A percentile compares a stretch with the other conserved stretches of the same genome.
Evolutionary conservation across 352 stramenopile genomes (phyloP).

Genomic region (Phytophthora meadii): DNA sequence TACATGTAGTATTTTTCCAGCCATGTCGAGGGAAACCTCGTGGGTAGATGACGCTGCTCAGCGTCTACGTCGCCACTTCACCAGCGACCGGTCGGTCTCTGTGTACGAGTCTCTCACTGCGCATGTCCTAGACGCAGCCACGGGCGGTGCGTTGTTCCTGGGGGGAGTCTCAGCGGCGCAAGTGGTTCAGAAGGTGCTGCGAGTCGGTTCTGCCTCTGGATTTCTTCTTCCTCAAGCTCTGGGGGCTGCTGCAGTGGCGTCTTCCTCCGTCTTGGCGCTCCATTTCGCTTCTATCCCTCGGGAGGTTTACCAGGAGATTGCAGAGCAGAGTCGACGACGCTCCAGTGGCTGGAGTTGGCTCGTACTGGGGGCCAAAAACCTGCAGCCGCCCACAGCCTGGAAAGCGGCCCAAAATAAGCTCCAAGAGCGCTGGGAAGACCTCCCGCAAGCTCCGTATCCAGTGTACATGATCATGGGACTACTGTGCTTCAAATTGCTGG

Average conservation of each 20-base stretch:
- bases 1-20: too few relatives aligned
- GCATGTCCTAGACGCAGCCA: constrained; percentile 54
- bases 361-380: constrained; percentile 26
- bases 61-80: constrained; percentile 41
- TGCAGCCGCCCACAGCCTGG: constrained; percentile 36
- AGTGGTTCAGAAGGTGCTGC: constrained; percentile 49
- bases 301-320: constrained; percentile 47
- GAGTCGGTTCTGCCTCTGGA: constrained; percentile 52
- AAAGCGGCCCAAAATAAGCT: constrained; percentile 34
- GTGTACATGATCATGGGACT: constrained; percentile 79
- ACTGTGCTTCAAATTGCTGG: constrained; percentile 81
- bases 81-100: constrained; percentile 46
- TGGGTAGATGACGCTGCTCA: constrained; percentile 24
- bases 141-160: constrained; percentile 60
- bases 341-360: constrained; percentile 30
- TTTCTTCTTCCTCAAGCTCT: constrained; percentile 49
- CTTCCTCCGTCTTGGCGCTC: constrained; percentile 52
- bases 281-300: constrained; percentile 62
- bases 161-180: constrained; percentile 54
- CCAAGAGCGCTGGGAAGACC: constrained; percentile 41
- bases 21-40: constrained; percentile 4
- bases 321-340: constrained; percentile 28
- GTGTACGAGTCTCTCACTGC: constrained; percentile 51
- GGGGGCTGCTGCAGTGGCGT: constrained; percentile 50
- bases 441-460: constrained; percentile 56